Evolutionary conservation across 2,329 filamentous ascomycete genomes (phyloP), one percentile per base, ranked within the genome.

Genomic region (Penicillium janthinellum): DNA sequence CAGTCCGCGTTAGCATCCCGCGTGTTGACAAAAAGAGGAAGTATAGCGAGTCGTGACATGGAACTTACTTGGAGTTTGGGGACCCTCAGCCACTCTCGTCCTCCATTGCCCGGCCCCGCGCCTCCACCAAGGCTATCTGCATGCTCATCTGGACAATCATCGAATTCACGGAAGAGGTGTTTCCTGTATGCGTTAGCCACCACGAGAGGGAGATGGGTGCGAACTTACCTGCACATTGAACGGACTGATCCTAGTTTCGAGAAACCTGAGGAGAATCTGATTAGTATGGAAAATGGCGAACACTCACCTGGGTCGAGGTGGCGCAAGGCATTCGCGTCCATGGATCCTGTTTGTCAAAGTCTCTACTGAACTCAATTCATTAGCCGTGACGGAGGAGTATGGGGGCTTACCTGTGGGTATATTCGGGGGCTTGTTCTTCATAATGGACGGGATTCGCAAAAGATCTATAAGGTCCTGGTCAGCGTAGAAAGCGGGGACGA

Each of bases 21-120:
- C 28, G 6, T 31, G 52, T 1, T n/a, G 7, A 39, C 10, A 37
- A 10, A 54, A 17, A 37, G 11, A n/a, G 10, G 28, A n/a, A 47
- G 28, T 34, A 37, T 39, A 44, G 22, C 20, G 20, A 20, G 20
- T 20, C 20, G 20, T 20, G 20, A 20, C 20, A 20, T 10, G 31
- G 14, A 56, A 45, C 25, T 35, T 44, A 45, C 38, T 34, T 37
- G 25, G 4, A 10, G 39, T 57, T 54, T 45, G 49, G 49, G 45
- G 57, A 28, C 38, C 25, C 57, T 35, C 25, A 60, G 60, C 60
- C 57, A 62, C 60, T 31, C 5, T 31, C 47, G 51, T 61, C 48
- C 41, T 47, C 60, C 57, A 39, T 28, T 41, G 14, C 12, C 17
- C 34, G 39, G 6, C 45, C 39, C 51, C 42, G 37, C 37, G 51